These are phyloP conservation scores for Termitomyces sp. DNA, from an alignment of 768 basidiomycete species.

Conservation along the genomic window DNA sequence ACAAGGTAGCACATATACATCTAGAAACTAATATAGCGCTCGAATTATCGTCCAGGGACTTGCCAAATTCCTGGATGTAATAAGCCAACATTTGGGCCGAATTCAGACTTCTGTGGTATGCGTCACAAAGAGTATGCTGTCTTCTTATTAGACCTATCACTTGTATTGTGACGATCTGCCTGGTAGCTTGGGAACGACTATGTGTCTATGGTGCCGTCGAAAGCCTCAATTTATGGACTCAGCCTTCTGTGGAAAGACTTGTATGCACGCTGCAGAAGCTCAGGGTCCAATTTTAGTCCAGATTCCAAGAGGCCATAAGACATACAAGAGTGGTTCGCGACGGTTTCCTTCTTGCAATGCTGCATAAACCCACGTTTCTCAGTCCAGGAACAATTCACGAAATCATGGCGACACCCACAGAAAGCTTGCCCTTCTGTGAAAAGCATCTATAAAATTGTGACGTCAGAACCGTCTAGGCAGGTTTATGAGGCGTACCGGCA, in stretches of 20 bases:
- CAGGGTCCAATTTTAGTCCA: conserved; percentile 53
- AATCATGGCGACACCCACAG: conserved; percentile 57
- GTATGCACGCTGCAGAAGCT: conserved; percentile 47
- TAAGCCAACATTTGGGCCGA: neutral
- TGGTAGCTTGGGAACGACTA: conserved; percentile 37
- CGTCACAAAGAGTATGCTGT: neutral
- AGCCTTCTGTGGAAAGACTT: conserved; percentile 49
- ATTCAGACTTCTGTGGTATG: neutral
- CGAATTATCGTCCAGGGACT: neutral
- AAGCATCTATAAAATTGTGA: conserved; percentile 58
- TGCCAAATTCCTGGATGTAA: neutral
- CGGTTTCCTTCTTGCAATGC: neutral
- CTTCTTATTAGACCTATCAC: neutral
- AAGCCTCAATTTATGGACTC: conserved; percentile 34
- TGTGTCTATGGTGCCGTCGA: conserved; percentile 57
- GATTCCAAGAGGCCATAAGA: conserved; percentile 51
- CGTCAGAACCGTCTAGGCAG: conserved; percentile 40
- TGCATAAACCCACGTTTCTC: neutral
- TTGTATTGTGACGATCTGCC: neutral
- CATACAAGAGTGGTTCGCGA: conserved; percentile 57
- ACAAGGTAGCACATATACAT: neutral
- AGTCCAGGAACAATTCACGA: conserved; percentile 67
- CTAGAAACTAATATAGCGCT: neutral
- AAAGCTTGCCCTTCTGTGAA: conserved; percentile 51
- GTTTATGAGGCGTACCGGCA: conserved; percentile 60